Conservation (phyloP, 306 rosid genomes). For the Fagus crenata region DNA sequence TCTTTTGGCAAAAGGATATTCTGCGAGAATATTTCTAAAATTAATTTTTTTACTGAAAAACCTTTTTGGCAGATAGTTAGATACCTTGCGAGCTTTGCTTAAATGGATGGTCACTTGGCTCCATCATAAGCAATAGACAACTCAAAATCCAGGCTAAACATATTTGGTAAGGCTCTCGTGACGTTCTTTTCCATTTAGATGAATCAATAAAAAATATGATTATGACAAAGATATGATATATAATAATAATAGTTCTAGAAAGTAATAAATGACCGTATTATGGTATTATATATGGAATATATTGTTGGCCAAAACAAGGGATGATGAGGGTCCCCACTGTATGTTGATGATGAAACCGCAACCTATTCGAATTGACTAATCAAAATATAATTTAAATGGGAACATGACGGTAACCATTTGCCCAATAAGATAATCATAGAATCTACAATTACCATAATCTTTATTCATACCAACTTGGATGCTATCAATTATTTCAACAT, state of each 20-base stretch:
- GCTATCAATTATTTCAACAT: too few relatives aligned
- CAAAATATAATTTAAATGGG: neutral
- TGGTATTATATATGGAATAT: neutral
- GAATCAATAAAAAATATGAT: slow-evolving; percentile 7
- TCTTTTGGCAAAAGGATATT: too few relatives aligned
- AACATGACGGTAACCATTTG: too few relatives aligned
- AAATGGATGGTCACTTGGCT: slow-evolving; percentile 9
- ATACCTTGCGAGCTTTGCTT: slow-evolving; percentile 2
- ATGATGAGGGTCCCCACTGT: slow-evolving; percentile 19
- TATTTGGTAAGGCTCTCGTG: slow-evolving; percentile 12
- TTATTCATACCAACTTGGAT: too few relatives aligned
- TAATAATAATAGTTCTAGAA: neutral
- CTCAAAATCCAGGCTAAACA: neutral
- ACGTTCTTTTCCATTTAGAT: slow-evolving; percentile 22
- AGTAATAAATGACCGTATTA: slow-evolving; percentile 5
- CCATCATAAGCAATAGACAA: slow-evolving; percentile 22
- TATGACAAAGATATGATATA: slow-evolving; percentile 8
- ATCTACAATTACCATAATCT: too few relatives aligned
- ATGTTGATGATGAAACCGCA: slow-evolving; percentile 5
- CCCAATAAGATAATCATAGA: too few relatives aligned
- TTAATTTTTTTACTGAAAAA: too few relatives aligned
- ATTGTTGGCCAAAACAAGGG: neutral
- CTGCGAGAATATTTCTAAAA: too few relatives aligned
- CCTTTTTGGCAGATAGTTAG: too few relatives aligned
- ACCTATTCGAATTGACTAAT: slow-evolving; percentile 3